Conservation (phyloP, 2,329 filamentous ascomycete species). For the Fusarium transvaalense region DNA sequence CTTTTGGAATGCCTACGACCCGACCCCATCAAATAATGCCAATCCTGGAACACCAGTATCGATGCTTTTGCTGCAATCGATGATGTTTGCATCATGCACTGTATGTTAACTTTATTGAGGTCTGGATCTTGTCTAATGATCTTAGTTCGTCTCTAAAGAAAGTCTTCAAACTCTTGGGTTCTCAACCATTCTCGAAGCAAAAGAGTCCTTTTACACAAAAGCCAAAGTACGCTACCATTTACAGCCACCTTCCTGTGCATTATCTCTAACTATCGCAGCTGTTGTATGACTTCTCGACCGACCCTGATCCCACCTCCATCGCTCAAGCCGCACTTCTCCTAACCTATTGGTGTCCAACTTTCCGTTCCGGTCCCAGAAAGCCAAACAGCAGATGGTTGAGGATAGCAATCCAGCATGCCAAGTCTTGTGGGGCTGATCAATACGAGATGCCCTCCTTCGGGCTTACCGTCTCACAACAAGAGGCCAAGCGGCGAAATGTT, state of each 20-base stretch:
- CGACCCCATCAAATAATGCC: not conserved
- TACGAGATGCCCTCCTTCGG: not conserved
- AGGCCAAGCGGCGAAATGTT: slow-evolving; percentile 25
- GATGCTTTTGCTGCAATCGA: slow-evolving; percentile 33
- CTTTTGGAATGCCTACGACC: slow-evolving; percentile 36
- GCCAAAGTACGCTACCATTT: slow-evolving; percentile 26
- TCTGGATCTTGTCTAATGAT: slow-evolving; percentile 3
- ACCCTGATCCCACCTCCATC: slow-evolving; percentile 37
- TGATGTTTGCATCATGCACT: slow-evolving; percentile 42
- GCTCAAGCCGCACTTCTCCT: slow-evolving; percentile 33
- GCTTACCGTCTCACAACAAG: slow-evolving; percentile 5
- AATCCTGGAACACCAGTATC: slow-evolving; percentile 27
- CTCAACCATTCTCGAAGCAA: slow-evolving; percentile 30
- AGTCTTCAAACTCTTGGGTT: slow-evolving; percentile 34
- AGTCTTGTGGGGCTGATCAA: slow-evolving; percentile 25
- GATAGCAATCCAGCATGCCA: slow-evolving; percentile 34
- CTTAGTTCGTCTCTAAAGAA: slow-evolving; percentile 30
- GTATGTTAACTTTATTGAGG: slow-evolving; percentile 12
- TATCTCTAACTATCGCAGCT: slow-evolving; percentile 19
- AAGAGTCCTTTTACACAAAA: slow-evolving; percentile 40
- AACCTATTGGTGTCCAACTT: slow-evolving; percentile 41
- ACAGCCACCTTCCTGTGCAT: rapidly evolving
- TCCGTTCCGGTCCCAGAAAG: slow-evolving; percentile 26
- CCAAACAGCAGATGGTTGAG: slow-evolving; percentile 38
- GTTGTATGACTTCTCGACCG: slow-evolving; percentile 38